Percentiles rank a stretch among this genome's conserved stretches.
Conservation (phyloP, 345 rosid species). For the Barbarea vulgaris region DNA sequence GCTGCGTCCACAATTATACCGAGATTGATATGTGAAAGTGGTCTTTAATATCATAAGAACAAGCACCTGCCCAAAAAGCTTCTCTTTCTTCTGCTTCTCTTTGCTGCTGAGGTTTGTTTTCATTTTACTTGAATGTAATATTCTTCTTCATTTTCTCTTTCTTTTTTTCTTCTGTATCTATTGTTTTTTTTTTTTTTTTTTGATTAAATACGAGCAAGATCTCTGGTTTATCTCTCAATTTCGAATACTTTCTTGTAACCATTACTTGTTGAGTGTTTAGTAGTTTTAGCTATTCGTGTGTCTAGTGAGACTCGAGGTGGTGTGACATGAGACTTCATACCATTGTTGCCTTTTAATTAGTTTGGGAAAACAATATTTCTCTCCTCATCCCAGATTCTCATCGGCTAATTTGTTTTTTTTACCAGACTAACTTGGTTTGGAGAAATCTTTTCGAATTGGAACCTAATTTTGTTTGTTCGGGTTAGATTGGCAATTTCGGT, state of each 20-base stretch:
- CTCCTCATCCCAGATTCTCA: not conserved
- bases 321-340: not conserved
- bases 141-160: not conserved
- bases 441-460: not conserved
- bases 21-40: constrained; percentile 14
- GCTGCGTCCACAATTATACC: constrained; percentile 16
- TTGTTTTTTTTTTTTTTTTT: not conserved
- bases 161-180: constrained; percentile 18
- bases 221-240: not conserved
- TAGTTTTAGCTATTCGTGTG: not conserved
- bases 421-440: not conserved
- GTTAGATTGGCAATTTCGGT: not conserved
- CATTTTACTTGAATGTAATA: constrained; percentile 26
- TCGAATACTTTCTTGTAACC: not conserved
- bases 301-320: not conserved
- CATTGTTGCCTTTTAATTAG: not conserved
- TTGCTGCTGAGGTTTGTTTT: constrained; percentile 27
- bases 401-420: not conserved
- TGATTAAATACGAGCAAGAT: not conserved
- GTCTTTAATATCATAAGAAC: constrained; percentile 20
- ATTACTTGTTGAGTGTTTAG: constrained; percentile 8
- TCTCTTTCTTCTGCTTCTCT: constrained; percentile 22
- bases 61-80: constrained; percentile 32
- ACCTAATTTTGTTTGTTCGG: not conserved
- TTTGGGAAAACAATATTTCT: not conserved